Conservation (phyloP, 2,329 filamentous ascomycete species). For the Fusarium tricinctum region DNA sequence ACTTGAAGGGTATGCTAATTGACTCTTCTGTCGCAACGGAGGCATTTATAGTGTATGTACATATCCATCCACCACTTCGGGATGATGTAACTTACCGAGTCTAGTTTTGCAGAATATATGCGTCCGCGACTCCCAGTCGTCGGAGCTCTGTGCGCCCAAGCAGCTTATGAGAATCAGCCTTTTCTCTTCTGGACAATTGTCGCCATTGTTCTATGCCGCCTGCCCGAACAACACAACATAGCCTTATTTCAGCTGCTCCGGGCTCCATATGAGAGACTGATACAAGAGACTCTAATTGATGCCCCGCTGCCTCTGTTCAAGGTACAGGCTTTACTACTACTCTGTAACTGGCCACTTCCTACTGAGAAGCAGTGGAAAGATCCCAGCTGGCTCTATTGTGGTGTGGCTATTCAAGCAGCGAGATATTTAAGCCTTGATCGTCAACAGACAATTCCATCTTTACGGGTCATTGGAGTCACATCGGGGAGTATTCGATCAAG, state of each 20-base stretch:
- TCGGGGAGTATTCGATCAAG: conserved; percentile 26
- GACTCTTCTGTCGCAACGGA: conserved; percentile 19
- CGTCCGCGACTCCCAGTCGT: conserved; percentile 36
- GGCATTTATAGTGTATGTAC: conserved; percentile 25
- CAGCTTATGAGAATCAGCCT: conserved; percentile 13
- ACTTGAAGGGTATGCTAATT: conserved; percentile 10
- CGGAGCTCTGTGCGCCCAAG: conserved; percentile 7
- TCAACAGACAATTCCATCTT: conserved; percentile 29
- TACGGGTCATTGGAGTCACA: conserved; percentile 25
- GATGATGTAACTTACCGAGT: too few relatives aligned
- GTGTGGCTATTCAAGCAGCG: conserved; percentile 37
- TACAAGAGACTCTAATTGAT: conserved; percentile 21
- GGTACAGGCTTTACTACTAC: conserved; percentile 33
- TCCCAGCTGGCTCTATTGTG: conserved; percentile 37
- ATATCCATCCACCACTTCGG: too few relatives aligned
- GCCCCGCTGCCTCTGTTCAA: conserved; percentile 36
- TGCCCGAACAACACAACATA: background rate
- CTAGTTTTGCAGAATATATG: conserved; percentile 37
- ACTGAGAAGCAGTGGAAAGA: conserved; percentile 24
- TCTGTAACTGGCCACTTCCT: conserved; percentile 39
- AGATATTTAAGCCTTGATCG: conserved; percentile 39
- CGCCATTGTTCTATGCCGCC: conserved; percentile 19
- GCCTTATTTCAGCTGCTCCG: conserved; percentile 10
- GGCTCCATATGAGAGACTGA: conserved; percentile 15
- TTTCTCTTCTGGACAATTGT: conserved; percentile 44